These are phyloP conservation scores for Atkinsonella texensis DNA, from an alignment of 2,329 filamentous ascomycete species.

Conservation along the genomic window DNA sequence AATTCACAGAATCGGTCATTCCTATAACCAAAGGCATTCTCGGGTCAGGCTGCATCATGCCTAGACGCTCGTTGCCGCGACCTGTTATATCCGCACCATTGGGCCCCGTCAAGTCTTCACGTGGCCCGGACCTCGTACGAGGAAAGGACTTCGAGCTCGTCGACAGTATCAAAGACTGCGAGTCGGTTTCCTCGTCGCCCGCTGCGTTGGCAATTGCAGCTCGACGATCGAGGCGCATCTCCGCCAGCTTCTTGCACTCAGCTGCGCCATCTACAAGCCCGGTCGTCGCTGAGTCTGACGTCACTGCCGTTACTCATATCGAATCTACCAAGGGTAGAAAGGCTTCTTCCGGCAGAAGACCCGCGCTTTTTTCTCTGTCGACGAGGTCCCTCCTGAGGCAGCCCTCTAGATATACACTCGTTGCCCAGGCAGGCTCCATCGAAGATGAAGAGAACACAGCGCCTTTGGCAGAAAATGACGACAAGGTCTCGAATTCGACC, in stretches of 20 bases:
- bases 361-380: slow-evolving; percentile 5
- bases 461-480: slow-evolving; percentile 2
- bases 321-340: not conserved
- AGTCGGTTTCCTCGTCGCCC: slow-evolving; percentile 1
- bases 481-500: not conserved
- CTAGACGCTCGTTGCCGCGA: slow-evolving; percentile 5
- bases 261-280: slow-evolving; percentile 16
- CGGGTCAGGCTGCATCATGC: slow-evolving; percentile 9
- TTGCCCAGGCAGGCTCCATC: not conserved
- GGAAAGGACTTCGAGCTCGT: slow-evolving; percentile 24
- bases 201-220: not conserved
- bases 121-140: slow-evolving; percentile 22
- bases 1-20: not conserved
- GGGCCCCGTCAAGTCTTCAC: slow-evolving; percentile 25
- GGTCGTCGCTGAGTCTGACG: slow-evolving; percentile 17
- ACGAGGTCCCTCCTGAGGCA: slow-evolving; percentile 10
- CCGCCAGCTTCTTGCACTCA: slow-evolving; percentile 17
- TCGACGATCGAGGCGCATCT: slow-evolving; percentile 13
- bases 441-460: slow-evolving; percentile 18
- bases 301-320: slow-evolving; percentile 12
- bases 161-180: slow-evolving; percentile 23
- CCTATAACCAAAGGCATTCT: not conserved
- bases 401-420: slow-evolving; percentile 8
- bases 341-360: not conserved
- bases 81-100: slow-evolving; percentile 24